Conservation (phyloP, 345 rosid genomes). For the Anastatica hierochuntica region DNA sequence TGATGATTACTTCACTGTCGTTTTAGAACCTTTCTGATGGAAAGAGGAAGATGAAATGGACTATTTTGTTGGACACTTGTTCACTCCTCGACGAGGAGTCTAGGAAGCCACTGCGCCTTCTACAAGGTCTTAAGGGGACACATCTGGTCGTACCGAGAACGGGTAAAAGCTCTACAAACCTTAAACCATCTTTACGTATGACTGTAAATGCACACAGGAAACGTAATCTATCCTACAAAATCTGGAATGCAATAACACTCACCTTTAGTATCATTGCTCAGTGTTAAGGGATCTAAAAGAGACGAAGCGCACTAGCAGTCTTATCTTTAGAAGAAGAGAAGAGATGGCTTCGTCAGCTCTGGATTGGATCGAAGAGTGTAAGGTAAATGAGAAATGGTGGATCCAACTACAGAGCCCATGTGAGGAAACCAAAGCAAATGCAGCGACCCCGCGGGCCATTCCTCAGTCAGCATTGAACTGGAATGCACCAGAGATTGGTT, state of each 20-base stretch:
- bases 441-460: slow-evolving; percentile 65
- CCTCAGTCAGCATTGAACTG: slow-evolving; percentile 34
- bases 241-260: background rate
- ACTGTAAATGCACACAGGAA: too few species aligned
- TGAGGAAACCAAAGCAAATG: slow-evolving; percentile 43
- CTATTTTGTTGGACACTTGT: slow-evolving; percentile 58
- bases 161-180: slow-evolving; percentile 33
- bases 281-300: slow-evolving; percentile 71
- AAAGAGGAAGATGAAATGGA: slow-evolving; percentile 51
- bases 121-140: slow-evolving; percentile 85
- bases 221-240: too few species aligned
- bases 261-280: slow-evolving; percentile 16
- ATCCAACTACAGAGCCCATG: slow-evolving; percentile 55
- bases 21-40: slow-evolving; percentile 34
- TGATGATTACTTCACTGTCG: slow-evolving; percentile 15
- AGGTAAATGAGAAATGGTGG: slow-evolving; percentile 70
- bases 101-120: slow-evolving; percentile 58
- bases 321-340: slow-evolving; percentile 41
- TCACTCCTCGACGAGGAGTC: slow-evolving; percentile 62
- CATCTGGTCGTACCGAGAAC: slow-evolving; percentile 57
- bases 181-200: background rate
- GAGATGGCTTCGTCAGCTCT: slow-evolving; percentile 46
- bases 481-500: slow-evolving; percentile 24
- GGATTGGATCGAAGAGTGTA: slow-evolving; percentile 76
- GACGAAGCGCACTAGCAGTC: slow-evolving; percentile 35